Base-by-base conservation (phyloP, 1,284 basidiomycete genomes). In the Moniliophthora roreri region DNA sequence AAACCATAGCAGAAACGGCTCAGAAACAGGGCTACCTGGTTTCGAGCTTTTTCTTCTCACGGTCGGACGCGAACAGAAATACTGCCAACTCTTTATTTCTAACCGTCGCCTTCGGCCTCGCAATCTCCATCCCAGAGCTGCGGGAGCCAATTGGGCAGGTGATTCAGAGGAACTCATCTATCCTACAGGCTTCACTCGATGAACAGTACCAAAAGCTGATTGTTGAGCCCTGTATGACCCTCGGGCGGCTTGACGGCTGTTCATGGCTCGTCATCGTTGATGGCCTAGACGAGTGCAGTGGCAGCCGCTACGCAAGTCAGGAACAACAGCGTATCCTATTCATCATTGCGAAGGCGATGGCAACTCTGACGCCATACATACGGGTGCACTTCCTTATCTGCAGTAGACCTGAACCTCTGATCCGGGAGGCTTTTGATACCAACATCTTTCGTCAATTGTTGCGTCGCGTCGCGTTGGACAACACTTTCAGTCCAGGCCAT, bases 301-400 rank as follows among this genome's bases (percentile, higher is more conserved):
- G 7, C 28, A 6, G 28, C 28, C 7, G 11, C 6, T 6, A 32
- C 6, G 28, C 7, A 6, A 32, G 28, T 6, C 28, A 32, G 5
- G 20, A 23, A 11, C 51, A 52, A 46, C 42, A 5, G 10, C 44
- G 36, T 1, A 38, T 52, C 20, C 36, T 52, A 9, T 32, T n/a
- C 13, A 32, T 46, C 44, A 46, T 46, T 3, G 15, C 16, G 6
- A 32, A 32, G 28, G 11, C 24, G 26, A 20, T 42, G 15, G 21
- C 44, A 28, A 46, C 28, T 10, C 8, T 2, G 5, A 46, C 24
- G 18, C 13, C 13, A 28, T 10, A 4, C 26, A 28, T 62, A 0
- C 64, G 63, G 1, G 52, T 67, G 3, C 60, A 59, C 44, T 63
- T 66, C 53, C 60, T 67, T 48, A 60, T 67, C 23, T 55, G 59